Conservation (phyloP, 1,284 basidiomycete species). For the Fistulinella cinereoalba region DNA sequence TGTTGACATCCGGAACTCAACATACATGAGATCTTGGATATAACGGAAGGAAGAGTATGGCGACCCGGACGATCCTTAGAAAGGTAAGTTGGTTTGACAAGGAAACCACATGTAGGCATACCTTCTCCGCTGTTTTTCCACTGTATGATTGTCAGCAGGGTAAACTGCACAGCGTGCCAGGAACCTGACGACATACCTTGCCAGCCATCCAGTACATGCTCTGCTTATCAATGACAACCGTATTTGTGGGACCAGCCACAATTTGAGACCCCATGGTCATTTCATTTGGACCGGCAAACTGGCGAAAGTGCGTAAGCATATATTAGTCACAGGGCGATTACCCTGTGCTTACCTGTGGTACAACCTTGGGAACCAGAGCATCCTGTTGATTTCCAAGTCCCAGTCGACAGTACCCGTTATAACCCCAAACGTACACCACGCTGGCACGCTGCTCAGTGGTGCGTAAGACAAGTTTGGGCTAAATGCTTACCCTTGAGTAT, state of each 20-base stretch:
- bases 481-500: conserved; percentile 60
- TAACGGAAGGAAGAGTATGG: conserved; percentile 80
- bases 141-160: conserved; percentile 37
- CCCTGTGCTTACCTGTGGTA: conserved; percentile 57
- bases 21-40: conserved; percentile 78
- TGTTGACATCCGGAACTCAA: conserved; percentile 1
- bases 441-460: conserved; percentile 28
- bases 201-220: conserved; percentile 84
- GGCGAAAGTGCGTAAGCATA: not conserved
- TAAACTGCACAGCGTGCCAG: conserved; percentile 4
- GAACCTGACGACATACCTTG: conserved; percentile 47
- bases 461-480: not conserved
- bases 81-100: conserved; percentile 2
- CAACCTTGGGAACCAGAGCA: conserved; percentile 67
- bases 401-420: conserved; percentile 78
- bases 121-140: conserved; percentile 95
- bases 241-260: conserved; percentile 80
- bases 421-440: conserved; percentile 84
- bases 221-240: conserved; percentile 81
- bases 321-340: not conserved
- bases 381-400: conserved; percentile 86
- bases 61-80: conserved; percentile 69
- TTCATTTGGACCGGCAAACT: conserved; percentile 74
- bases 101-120: conserved; percentile 19
- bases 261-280: conserved; percentile 63